Base-by-base conservation (phyloP, 345 rosid genomes). In the Chamaenerion angustifolium region DNA sequence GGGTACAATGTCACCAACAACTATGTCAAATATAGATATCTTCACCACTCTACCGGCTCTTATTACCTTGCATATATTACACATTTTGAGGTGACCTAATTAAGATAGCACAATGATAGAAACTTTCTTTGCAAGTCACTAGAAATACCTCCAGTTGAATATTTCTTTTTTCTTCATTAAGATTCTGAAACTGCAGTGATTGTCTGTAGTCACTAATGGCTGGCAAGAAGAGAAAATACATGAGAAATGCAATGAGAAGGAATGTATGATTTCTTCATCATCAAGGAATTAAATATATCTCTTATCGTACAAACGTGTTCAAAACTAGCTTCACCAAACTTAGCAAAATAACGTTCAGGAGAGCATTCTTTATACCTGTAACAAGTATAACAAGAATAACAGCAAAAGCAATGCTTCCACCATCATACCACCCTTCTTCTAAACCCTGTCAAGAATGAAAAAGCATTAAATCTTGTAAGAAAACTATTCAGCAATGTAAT, bases 171-270 rank as follows among this genome's bases (percentile, higher is more conserved):
- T 93, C 99, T 60, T 85, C 82, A 9, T 85, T 85, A 58, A 93
- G 77, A 67, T 83, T 81, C 78, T 88, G 95, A 67, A 93, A 93
- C 73, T 88, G 99, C 59, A 93, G 94, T 64, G 99, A 93, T 62
- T 93, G 99, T 48, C 95, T 88, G 74, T 93, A 93, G 68, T 93
- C 99, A 59, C 97, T 93, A 64, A 68, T 64, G 54, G 99, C 99
- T 93, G 73, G 23, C 17, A 11, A 42, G 42, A 49, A 13, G 4
- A 31, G 10, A 25, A 41, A 44, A 44, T 27, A 27, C 10, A 45
- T 23, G 42, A 51, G 51, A 35, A 31, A 40, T 3, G 37, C 37
- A 4, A 7, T 31, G 37, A 7, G 10, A 31, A 31, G 0, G 25
- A 31, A 31, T 5, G 37, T 31, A 31, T 31, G 37, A 31, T 23